phyloP scores from a whole-genome alignment of 805 yeast species.

The Wickerhamiella brachini region DNA sequence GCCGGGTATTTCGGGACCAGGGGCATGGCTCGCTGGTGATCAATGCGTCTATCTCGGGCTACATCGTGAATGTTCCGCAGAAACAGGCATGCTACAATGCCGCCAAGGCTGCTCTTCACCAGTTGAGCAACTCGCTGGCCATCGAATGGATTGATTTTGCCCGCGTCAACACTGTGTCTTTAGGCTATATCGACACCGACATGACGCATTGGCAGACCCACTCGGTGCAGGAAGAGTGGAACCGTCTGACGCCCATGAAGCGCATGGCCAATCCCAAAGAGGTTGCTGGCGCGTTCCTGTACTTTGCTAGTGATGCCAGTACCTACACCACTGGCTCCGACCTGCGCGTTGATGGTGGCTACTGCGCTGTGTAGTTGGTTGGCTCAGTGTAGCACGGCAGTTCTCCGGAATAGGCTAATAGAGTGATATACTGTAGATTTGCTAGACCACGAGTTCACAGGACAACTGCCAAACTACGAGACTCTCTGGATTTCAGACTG shows the following conservation, averaged over 20 bases:
- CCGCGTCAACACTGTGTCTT: constrained; percentile 66
- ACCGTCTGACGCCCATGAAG: constrained; percentile 32
- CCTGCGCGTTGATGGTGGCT: constrained; percentile 69
- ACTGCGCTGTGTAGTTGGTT: constrained; percentile 28
- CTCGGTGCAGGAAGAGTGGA: constrained; percentile 37
- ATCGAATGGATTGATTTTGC: constrained; percentile 82
- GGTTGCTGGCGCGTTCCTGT: constrained; percentile 66
- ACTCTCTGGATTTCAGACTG: no score
- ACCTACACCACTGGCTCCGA: constrained; percentile 75
- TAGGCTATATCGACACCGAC: constrained; percentile 71
- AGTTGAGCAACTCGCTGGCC: constrained; percentile 63
- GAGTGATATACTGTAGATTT: no score
- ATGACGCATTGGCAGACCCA: constrained; percentile 37
- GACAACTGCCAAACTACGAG: no score
- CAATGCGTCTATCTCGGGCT: constrained; percentile 85
- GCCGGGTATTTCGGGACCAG: constrained; percentile 56
- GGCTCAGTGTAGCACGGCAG: no score
- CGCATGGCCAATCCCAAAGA: constrained; percentile 47
- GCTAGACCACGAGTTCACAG: no score
- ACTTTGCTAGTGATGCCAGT: constrained; percentile 70
- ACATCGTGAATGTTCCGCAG: constrained; percentile 77
- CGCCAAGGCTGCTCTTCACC: constrained; percentile 73
- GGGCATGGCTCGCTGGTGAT: constrained; percentile 67
- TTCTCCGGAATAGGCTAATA: no score
- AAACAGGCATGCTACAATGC: constrained; percentile 76